phyloP scores from a whole-genome alignment of 2,329 filamentous ascomycete species.

The Teratosphaeria pseudoeucalypti region DNA sequence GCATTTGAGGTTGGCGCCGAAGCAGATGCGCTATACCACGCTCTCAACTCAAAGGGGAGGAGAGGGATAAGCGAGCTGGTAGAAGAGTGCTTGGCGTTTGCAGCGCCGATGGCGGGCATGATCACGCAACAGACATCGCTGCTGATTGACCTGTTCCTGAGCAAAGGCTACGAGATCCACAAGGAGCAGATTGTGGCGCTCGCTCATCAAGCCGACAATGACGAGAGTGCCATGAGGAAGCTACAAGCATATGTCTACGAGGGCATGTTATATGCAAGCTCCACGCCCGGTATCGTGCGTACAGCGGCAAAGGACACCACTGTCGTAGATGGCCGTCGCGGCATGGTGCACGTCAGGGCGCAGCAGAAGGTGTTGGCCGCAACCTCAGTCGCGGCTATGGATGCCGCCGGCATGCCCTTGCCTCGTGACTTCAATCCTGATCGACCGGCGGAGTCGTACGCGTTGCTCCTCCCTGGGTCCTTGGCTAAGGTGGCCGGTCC shows the following conservation, averaged over 20 bases:
- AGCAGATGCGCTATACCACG: constrained; percentile 43
- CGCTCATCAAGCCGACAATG: constrained; percentile 36
- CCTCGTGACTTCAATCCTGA: constrained; percentile 35
- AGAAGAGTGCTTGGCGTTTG: constrained; percentile 41
- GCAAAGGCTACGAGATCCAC: constrained; percentile 39
- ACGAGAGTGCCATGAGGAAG: constrained; percentile 25
- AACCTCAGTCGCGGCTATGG: constrained; percentile 34
- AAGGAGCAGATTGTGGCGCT: constrained; percentile 43
- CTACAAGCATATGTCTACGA: constrained; percentile 46
- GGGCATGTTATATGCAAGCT: constrained; percentile 44
- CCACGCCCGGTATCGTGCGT: constrained; percentile 43
- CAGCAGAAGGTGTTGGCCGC: constrained; percentile 35
- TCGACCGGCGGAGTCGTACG: constrained; percentile 30
- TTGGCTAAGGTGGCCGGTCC: constrained; percentile 30
- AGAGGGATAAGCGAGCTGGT: constrained; percentile 40
- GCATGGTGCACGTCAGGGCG: constrained; percentile 36
- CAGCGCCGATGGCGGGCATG: constrained; percentile 40
- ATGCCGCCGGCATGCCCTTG: constrained; percentile 30
- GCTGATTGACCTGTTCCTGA: constrained; percentile 44
- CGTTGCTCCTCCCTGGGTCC: constrained; percentile 30
- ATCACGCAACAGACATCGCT: constrained; percentile 45
- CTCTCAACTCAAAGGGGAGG: constrained; percentile 33
- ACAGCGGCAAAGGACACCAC: constrained; percentile 35
- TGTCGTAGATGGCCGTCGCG: constrained; percentile 37
- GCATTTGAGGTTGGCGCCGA: constrained; percentile 40